Percentiles rank a stretch among this genome's conserved stretches.
Conservation (phyloP, 148 eudicot species). For the Pharnaceum exiguum region DNA sequence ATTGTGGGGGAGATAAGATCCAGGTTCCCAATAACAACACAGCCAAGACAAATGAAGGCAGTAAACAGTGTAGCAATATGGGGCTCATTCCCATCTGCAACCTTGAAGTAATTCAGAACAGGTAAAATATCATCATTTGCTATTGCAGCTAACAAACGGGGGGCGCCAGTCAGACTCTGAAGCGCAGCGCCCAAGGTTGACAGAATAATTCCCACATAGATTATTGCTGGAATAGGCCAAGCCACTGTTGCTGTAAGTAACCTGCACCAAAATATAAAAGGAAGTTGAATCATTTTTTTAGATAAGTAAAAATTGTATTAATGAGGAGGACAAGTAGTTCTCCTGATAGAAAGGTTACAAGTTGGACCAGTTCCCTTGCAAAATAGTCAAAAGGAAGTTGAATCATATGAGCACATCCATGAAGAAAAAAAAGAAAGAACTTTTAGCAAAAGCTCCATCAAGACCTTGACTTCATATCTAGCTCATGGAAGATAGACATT, state of each 20-base stretch:
- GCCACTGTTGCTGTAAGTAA: slow-evolving; percentile 94
- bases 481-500: too few relatives aligned
- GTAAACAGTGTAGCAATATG: slow-evolving; percentile 88
- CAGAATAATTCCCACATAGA: slow-evolving; percentile 90
- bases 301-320: too few relatives aligned
- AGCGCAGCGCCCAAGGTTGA: slow-evolving; percentile 98
- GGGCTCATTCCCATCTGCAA: slow-evolving; percentile 89
- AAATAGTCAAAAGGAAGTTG: too few relatives aligned
- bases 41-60: slow-evolving; percentile 86
- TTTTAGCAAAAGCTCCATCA: too few relatives aligned
- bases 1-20: slow-evolving; percentile 94
- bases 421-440: too few relatives aligned
- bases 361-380: too few relatives aligned
- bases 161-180: slow-evolving; percentile 96
- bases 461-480: too few relatives aligned
- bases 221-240: slow-evolving; percentile 85
- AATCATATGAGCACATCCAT: too few relatives aligned
- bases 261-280: slow-evolving; percentile 57
- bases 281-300: background rate
- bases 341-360: too few relatives aligned
- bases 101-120: slow-evolving; percentile 91
- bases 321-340: too few relatives aligned
- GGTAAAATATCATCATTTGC: slow-evolving; percentile 98
- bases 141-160: slow-evolving; percentile 95
- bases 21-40: slow-evolving; percentile 94